Percentiles rank a stretch among this genome's conserved stretches.
Conservation (phyloP, 345 rosid genomes). For the Brassica incana region DNA sequence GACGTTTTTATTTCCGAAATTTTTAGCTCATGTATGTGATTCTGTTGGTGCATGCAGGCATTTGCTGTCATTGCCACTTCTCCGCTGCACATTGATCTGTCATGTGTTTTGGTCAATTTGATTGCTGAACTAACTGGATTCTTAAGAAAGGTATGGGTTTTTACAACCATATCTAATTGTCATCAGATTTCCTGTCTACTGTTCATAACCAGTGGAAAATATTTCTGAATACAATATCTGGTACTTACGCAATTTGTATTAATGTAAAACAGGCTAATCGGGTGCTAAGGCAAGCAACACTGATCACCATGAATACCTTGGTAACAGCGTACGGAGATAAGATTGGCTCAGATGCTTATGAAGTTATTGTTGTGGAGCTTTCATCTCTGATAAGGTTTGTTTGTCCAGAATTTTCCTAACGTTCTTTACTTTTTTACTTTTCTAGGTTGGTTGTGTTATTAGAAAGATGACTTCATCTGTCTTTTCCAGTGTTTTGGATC, state of each 20-base stretch:
- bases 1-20: background rate
- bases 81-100: constrained; percentile 76
- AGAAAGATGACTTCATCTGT: constrained; percentile 15
- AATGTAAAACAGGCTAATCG: constrained; percentile 76
- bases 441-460: constrained; percentile 12
- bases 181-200: constrained; percentile 9
- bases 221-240: constrained; percentile 3
- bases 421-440: background rate
- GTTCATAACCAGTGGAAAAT: background rate
- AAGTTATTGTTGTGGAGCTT: constrained; percentile 86
- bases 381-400: constrained; percentile 83
- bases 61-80: constrained; percentile 94
- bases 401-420: constrained; percentile 6
- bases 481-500: constrained; percentile 82
- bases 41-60: constrained; percentile 56
- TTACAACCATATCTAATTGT: constrained; percentile 7
- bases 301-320: constrained; percentile 84
- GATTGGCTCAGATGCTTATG: constrained; percentile 85
- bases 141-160: constrained; percentile 71
- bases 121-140: constrained; percentile 90
- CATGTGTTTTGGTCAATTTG: constrained; percentile 86
- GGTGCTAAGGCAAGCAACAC: constrained; percentile 89
- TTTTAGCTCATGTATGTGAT: constrained; percentile 14
- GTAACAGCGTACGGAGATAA: constrained; percentile 85
- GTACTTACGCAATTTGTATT: constrained; percentile 20